Evolutionary conservation across 495 filamentous ascomycete species (phyloP), one percentile per base, ranked within the genome.

Genomic region (Aspergillus carlsbadensis): DNA sequence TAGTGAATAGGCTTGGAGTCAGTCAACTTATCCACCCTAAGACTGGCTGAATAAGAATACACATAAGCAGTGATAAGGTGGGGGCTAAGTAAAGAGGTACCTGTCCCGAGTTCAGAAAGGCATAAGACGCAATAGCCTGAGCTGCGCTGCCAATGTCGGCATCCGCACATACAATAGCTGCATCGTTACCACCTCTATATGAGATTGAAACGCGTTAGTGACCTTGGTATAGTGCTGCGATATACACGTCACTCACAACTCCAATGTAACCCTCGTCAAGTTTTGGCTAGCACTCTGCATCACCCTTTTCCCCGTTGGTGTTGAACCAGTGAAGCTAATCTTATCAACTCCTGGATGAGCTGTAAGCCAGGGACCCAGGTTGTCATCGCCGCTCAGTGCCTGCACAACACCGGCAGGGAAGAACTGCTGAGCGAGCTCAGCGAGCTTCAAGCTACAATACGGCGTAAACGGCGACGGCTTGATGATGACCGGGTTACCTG

Each of bases 381-480:
- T 81, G 52, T 88, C 88, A 8, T 89, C 82, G 56, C 92, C 92
- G 59, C 94, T 88, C 18, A 97, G 81, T 24, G 96, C 81, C 69
- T 95, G 94, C 44, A 97, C 75, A 6, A 96, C 91, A 35, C 92
- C 92, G 6, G 85, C 76, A 36, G 92, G 92, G 66, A 96, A 92
- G 17, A 91, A 91, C 71, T 95, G 84, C 59, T 86, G 81, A 37
- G 83, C 85, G 11, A 96, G 78, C 62, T 95, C 87, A 34, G 87
- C 91, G 21, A 96, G 74, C 63, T 91, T 92, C 83, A 93, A 92
- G 41, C 84, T 85, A 18, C 89, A 90, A n/a, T 92, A 90, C 6
- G 92, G 92, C 50, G 96, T 91, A 53, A 90, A 84, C 72, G 96
- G 92, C 0, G 92, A 96, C 6, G 91, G 87, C 77, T 97, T 97